phyloP scores from a whole-genome alignment of 768 basidiomycete genomes.

The Hortiboletus flavorubellus region DNA sequence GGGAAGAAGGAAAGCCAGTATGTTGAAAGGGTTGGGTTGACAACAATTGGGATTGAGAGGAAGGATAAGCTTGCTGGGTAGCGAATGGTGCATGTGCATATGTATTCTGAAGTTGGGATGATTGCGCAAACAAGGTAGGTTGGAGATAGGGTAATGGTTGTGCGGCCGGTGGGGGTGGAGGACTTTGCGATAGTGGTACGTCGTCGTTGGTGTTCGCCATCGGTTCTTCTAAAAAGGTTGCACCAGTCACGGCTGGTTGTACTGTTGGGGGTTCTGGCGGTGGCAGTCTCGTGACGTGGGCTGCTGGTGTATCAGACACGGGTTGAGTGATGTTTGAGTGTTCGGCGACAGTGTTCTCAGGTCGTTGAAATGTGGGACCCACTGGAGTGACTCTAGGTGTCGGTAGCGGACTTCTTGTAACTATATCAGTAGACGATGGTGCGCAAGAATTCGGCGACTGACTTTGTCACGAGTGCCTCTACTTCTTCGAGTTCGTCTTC shows the following conservation, averaged over 20 bases:
- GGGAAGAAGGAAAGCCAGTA: slow-evolving; percentile 13
- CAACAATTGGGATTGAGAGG: slow-evolving; percentile 18
- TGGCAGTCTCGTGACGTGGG: not conserved
- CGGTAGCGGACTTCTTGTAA: slow-evolving; percentile 55
- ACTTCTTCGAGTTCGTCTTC: slow-evolving; percentile 39
- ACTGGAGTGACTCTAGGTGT: slow-evolving; percentile 60
- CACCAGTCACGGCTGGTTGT: not conserved
- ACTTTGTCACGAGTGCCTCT: slow-evolving; percentile 41
- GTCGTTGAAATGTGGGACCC: slow-evolving; percentile 22
- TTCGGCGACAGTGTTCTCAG: slow-evolving; percentile 1
- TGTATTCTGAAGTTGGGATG: slow-evolving; percentile 20
- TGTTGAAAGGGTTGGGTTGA: slow-evolving; percentile 19
- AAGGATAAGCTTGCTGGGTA: slow-evolving; percentile 17
- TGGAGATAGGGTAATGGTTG: slow-evolving; percentile 14
- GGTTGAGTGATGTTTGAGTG: not conserved
- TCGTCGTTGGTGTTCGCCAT: not conserved
- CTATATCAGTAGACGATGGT: slow-evolving; percentile 15
- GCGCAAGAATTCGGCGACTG: slow-evolving; percentile 28
- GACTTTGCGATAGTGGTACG: not conserved
- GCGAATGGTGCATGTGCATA: slow-evolving; percentile 10
- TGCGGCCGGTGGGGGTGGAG: slow-evolving; percentile 1
- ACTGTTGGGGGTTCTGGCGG: not conserved
- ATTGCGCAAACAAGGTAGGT: slow-evolving; percentile 10
- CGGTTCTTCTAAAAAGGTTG: slow-evolving; percentile 2
- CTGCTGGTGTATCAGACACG: not conserved